A percentile compares a stretch with the other conserved stretches of the same genome.
These are phyloP conservation scores for Vicia sativa DNA, from an alignment of 306 rosid species.

Conservation along the genomic window DNA sequence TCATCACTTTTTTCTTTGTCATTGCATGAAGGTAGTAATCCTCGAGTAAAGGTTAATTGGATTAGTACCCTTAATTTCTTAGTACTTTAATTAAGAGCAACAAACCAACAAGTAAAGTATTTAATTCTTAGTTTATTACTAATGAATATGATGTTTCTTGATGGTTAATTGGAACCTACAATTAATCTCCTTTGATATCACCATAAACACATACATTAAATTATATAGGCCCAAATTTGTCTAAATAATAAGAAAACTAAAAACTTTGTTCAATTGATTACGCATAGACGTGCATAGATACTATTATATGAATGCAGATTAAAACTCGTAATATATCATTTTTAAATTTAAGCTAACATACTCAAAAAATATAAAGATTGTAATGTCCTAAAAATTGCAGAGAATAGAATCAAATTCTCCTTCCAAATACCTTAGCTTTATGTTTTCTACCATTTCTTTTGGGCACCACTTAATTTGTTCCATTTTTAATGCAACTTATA, in stretches of 20 bases:
- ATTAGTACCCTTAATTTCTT: neutral
- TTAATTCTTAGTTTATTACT: constrained; percentile 2
- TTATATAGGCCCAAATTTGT: constrained; percentile 9
- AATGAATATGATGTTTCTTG: no score
- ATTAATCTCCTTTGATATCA: no score
- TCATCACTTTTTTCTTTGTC: neutral
- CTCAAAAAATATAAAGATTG: neutral
- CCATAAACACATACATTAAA: neutral
- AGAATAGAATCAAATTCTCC: constrained; percentile 37
- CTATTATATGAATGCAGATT: no score
- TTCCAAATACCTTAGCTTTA: constrained; percentile 7
- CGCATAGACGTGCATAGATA: no score
- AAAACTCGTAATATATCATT: no score
- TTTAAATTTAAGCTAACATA: no score
- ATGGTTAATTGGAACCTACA: no score
- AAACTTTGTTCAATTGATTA: no score
- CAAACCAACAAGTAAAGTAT: constrained; percentile 18
- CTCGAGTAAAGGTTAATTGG: constrained; percentile 3
- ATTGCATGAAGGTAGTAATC: neutral
- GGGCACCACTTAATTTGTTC: constrained; percentile 27
- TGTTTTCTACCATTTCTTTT: neutral
- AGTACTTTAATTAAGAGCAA: constrained; percentile 5
- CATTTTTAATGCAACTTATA: constrained; percentile 19
- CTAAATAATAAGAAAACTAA: neutral
- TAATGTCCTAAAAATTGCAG: constrained; percentile 19